Evolutionary conservation across 768 basidiomycete genomes (phyloP).

Genomic region (Phylloporus arenicola): DNA sequence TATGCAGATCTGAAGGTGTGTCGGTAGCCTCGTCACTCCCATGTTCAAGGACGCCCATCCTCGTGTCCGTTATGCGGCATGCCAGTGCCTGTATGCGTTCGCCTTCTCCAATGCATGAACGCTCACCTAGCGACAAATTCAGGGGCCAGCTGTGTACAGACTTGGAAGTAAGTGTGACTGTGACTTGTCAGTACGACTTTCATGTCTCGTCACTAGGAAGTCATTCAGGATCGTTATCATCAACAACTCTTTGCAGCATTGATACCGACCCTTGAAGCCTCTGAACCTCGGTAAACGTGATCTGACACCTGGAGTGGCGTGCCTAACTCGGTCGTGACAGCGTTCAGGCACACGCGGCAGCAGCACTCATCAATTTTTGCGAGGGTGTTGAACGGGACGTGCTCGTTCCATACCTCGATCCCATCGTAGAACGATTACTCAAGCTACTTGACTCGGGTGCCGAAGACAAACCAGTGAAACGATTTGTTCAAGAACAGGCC

Average conservation of each 20-base stretch:
- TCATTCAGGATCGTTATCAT: conserved; percentile 70
- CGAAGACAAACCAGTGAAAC: conserved; percentile 34
- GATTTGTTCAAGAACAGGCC: conserved; percentile 85
- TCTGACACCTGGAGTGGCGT: not conserved
- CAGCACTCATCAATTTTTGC: conserved; percentile 88
- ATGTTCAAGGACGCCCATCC: conserved; percentile 79
- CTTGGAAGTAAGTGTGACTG: conserved; percentile 52
- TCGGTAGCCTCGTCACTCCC: conserved; percentile 60
- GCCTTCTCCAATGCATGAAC: not conserved
- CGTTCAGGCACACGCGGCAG: conserved; percentile 82
- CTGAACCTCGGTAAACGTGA: conserved; percentile 55
- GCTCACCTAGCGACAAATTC: conserved; percentile 1
- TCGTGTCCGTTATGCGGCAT: conserved; percentile 67
- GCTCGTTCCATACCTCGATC: conserved; percentile 72
- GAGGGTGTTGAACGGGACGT: conserved; percentile 75
- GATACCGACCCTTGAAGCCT: conserved; percentile 69
- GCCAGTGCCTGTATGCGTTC: conserved; percentile 70
- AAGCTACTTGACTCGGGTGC: conserved; percentile 54
- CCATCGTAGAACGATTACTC: conserved; percentile 59
- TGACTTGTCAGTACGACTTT: not conserved
- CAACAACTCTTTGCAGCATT: conserved; percentile 63
- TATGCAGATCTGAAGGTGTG: not conserved
- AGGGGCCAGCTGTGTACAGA: conserved; percentile 90
- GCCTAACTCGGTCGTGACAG: conserved; percentile 33
- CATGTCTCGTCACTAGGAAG: conserved; percentile 41